Conservation (phyloP, 2,329 filamentous ascomycete species). For the Alternaria angustiovoidea region DNA sequence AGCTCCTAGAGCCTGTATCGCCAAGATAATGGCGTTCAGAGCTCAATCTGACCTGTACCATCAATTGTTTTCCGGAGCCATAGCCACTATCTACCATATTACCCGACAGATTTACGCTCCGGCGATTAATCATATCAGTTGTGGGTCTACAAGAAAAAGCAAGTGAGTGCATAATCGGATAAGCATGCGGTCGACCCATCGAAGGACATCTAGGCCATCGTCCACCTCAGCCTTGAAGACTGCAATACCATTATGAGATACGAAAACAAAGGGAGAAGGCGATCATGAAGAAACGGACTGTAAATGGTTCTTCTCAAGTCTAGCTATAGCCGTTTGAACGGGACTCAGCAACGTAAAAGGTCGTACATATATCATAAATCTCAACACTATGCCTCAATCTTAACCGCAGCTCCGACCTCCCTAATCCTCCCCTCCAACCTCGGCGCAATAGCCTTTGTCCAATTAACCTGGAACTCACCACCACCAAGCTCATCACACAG, state of each 20-base stretch:
- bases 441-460: conserved; percentile 83
- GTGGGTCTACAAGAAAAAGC: too few species aligned
- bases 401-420: conserved; percentile 27
- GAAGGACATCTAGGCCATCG: conserved; percentile 95
- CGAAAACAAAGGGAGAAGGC: too few species aligned
- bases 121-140: too few species aligned
- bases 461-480: conserved; percentile 68
- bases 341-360: not conserved
- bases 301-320: too few species aligned
- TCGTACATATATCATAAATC: not conserved
- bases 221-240: conserved; percentile 99
- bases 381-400: not conserved
- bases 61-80: too few species aligned
- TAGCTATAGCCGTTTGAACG: not conserved
- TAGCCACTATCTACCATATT: too few species aligned
- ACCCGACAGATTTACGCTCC: too few species aligned
- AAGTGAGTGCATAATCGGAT: conserved; percentile 96
- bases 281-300: too few species aligned
- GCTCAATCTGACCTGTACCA: too few species aligned
- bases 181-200: conserved; percentile 98
- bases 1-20: not conserved
- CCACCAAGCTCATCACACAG: conserved; percentile 66
- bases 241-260: conserved; percentile 54
- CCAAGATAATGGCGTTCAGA: too few species aligned
- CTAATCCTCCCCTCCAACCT: conserved; percentile 78